Percentiles rank a stretch among this genome's conserved stretches.
Conservation (phyloP, 225 moss, liverwort and hornwort genomes). For the Rhytidiadelphus loreus region DNA sequence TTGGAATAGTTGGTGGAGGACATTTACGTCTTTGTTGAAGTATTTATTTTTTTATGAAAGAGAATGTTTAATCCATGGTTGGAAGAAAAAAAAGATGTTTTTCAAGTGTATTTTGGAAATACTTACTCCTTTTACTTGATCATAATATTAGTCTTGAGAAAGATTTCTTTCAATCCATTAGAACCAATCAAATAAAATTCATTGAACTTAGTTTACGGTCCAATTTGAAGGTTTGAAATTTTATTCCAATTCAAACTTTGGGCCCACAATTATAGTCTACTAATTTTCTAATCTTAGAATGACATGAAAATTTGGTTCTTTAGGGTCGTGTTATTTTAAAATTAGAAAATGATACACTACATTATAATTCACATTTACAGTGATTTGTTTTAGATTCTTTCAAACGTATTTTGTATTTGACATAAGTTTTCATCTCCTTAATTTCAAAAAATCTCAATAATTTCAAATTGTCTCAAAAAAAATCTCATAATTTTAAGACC, state of each 20-base stretch:
- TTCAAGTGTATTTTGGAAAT: too few species aligned
- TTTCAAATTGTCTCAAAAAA: not conserved
- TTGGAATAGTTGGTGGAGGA: too few species aligned
- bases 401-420: fast-evolving
- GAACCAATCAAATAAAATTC: not conserved
- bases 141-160: too few species aligned
- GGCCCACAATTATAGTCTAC: fast-evolving
- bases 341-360: not conserved
- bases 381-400: not conserved
- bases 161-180: too few species aligned
- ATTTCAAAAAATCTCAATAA: not conserved
- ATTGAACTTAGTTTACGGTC: fast-evolving
- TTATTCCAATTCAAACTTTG: not conserved
- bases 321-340: too few species aligned
- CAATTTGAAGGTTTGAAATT: not conserved
- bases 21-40: too few species aligned
- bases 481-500: not conserved
- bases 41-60: too few species aligned
- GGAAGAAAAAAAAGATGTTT: too few species aligned
- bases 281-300: not conserved
- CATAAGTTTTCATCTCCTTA: not conserved
- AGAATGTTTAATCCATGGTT: too few species aligned
- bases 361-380: fast-evolving
- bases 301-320: not conserved
- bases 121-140: too few species aligned